These are phyloP conservation scores for Phytophthora aleatoria DNA, from an alignment of 352 stramenopile genomes.

Conservation along the genomic window DNA sequence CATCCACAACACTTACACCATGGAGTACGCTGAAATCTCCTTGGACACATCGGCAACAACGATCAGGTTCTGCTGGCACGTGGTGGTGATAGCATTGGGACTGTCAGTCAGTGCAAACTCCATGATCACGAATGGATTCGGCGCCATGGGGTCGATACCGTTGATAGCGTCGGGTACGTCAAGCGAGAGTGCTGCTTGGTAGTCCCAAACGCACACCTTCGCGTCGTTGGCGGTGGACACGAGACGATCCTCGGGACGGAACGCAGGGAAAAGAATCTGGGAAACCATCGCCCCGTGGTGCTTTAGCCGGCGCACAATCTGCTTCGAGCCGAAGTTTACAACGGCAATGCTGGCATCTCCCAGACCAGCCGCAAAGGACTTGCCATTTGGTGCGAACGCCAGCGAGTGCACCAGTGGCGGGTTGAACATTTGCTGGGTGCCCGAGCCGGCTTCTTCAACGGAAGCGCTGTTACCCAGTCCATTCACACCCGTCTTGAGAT, in stretches of 20 bases:
- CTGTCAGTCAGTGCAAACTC: slow-evolving; percentile 49
- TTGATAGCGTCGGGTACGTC: slow-evolving; percentile 16
- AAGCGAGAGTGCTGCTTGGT: slow-evolving; percentile 38
- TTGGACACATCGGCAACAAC: slow-evolving; percentile 57
- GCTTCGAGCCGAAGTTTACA: slow-evolving; percentile 62
- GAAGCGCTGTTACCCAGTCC: slow-evolving; percentile 22
- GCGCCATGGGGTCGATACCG: slow-evolving; percentile 18
- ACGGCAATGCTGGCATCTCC: slow-evolving; percentile 69
- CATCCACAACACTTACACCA: slow-evolving; percentile 36
- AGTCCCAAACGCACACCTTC: slow-evolving; percentile 74
- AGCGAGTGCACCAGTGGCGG: slow-evolving; percentile 74
- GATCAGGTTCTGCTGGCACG: slow-evolving; percentile 53
- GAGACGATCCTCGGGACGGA: slow-evolving; percentile 53
- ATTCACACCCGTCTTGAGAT: slow-evolving; percentile 62
- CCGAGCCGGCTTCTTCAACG: neutral
- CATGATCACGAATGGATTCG: slow-evolving; percentile 48
- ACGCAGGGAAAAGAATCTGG: slow-evolving; percentile 69
- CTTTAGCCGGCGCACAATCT: slow-evolving; percentile 55
- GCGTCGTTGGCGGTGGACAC: slow-evolving; percentile 71
- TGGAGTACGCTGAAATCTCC: slow-evolving; percentile 51
- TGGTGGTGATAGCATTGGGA: slow-evolving; percentile 65
- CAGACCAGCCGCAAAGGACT: slow-evolving; percentile 66
- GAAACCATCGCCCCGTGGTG: slow-evolving; percentile 60
- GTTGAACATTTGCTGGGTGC: slow-evolving; percentile 74
- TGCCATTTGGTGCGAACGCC: slow-evolving; percentile 65